Conservation (phyloP, 768 basidiomycete species). For the Fibroporia radiculosa region DNA sequence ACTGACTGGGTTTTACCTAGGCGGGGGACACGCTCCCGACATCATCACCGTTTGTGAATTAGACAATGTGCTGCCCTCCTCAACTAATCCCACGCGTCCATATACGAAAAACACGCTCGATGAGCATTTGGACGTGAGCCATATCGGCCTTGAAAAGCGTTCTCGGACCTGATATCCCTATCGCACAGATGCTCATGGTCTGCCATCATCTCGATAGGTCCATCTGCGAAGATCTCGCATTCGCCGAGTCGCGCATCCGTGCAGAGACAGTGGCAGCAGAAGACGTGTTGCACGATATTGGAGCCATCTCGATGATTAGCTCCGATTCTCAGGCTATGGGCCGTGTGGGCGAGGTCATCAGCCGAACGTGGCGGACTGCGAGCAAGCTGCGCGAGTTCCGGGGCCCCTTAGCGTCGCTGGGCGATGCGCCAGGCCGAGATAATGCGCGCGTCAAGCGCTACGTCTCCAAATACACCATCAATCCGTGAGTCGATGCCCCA, state of each 20-base stretch:
- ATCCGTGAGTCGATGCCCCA: conserved; percentile 66
- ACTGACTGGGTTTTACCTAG: conserved; percentile 2
- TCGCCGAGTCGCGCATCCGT: conserved; percentile 95
- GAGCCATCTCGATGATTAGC: conserved; percentile 95
- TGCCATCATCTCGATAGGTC: conserved; percentile 91
- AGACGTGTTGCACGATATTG: conserved; percentile 86
- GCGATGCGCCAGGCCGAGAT: conserved; percentile 64
- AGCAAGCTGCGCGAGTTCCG: conserved; percentile 82
- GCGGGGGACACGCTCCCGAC: conserved; percentile 95
- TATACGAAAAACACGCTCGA: conserved; percentile 88
- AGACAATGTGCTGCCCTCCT: conserved; percentile 87
- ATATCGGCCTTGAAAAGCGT: background rate
- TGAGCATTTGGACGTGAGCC: conserved; percentile 88
- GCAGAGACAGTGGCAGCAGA: conserved; percentile 97
- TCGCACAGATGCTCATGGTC: conserved; percentile 93
- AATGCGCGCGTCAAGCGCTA: conserved; percentile 94
- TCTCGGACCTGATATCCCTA: background rate
- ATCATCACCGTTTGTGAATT: conserved; percentile 95
- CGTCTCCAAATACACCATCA: conserved; percentile 94
- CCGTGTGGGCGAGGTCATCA: conserved; percentile 88
- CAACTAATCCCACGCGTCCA: conserved; percentile 95
- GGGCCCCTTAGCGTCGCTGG: conserved; percentile 65
- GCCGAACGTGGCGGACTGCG: conserved; percentile 94
- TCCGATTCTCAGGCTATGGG: conserved; percentile 99
- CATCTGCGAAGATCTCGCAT: conserved; percentile 91